phyloP scores from a whole-genome alignment of 176 grass and related monocot genomes.

The bread wheat (Triticum aestivum) region DNA sequence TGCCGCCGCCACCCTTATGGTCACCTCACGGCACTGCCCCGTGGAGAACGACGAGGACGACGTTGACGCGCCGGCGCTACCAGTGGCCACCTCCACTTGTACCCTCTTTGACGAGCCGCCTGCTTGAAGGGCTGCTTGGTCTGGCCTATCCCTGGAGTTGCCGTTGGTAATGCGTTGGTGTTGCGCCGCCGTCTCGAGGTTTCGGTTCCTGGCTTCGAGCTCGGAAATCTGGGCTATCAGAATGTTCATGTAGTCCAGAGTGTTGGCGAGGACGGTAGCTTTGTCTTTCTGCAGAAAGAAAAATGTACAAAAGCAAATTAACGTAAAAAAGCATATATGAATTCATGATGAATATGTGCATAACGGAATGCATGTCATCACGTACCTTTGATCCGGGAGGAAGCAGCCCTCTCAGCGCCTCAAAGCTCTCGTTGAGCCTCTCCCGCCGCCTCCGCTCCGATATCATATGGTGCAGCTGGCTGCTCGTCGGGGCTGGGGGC shows the following conservation, averaged over 20 bases:
- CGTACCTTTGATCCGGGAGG: slow-evolving; percentile 65
- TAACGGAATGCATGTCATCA: background rate
- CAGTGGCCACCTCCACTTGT: slow-evolving; percentile 17
- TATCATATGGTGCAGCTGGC: slow-evolving; percentile 77
- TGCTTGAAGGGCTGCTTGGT: background rate
- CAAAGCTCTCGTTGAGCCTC: slow-evolving; percentile 78
- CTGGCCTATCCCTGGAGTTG: background rate
- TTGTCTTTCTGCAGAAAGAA: slow-evolving; percentile 65
- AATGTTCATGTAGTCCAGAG: slow-evolving; percentile 60
- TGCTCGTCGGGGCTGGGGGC: slow-evolving; percentile 27
- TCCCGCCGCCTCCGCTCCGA: slow-evolving; percentile 66
- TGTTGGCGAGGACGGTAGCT: slow-evolving; percentile 58
- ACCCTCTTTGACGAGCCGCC: slow-evolving; percentile 28
- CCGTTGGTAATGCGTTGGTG: background rate
- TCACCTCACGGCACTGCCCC: background rate
- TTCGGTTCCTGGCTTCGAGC: slow-evolving; percentile 55
- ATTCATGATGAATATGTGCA: background rate
- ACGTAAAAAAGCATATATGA: background rate
- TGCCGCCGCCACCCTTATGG: slow-evolving; percentile 28
- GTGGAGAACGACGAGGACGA: background rate
- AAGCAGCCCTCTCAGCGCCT: slow-evolving; percentile 50
- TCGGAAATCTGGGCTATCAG: slow-evolving; percentile 52
- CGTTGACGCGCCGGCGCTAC: background rate
- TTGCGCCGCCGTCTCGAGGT: slow-evolving; percentile 34
- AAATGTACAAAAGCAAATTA: background rate